A percentile compares a stretch with the other conserved stretches of the same genome.
These are phyloP conservation scores for Corynascus novoguineensis DNA, from an alignment of 495 filamentous ascomycete species.

Conservation along the genomic window DNA sequence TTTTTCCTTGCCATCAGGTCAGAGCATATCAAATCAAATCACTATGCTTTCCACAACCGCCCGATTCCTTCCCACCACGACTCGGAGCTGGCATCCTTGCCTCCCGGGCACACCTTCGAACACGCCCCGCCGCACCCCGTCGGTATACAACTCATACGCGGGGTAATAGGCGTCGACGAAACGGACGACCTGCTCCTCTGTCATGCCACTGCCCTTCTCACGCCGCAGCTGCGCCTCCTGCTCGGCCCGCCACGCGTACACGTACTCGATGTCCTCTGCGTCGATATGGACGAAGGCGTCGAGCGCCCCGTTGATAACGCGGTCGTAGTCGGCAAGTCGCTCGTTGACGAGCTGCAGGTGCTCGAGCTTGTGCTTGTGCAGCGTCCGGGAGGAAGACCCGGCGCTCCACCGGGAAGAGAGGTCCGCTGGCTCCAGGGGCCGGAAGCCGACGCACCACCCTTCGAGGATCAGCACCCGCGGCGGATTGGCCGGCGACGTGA, in stretches of 20 bases:
- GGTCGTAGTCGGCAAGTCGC: conserved; percentile 62
- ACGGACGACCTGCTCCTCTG: conserved; percentile 44
- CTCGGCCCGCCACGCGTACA: conserved; percentile 83
- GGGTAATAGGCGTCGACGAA: conserved; percentile 57
- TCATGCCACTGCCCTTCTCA: conserved; percentile 62
- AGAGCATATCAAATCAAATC: conserved; percentile 38
- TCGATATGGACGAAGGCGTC: conserved; percentile 88
- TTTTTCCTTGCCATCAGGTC: not conserved
- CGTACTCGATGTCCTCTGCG: conserved; percentile 65
- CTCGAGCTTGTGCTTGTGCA: conserved; percentile 56
- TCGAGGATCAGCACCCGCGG: conserved; percentile 75
- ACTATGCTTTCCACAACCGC: conserved; percentile 53
- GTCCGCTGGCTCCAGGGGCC: conserved; percentile 53
- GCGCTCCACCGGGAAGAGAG: conserved; percentile 51
- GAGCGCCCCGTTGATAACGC: conserved; percentile 59
- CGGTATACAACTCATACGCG: conserved; percentile 68
- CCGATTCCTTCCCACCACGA: conserved; percentile 65
- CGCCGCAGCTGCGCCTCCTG: conserved; percentile 67
- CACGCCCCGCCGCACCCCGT: conserved; percentile 57
- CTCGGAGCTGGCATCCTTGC: conserved; percentile 56
- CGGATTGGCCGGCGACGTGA: conserved; percentile 19
- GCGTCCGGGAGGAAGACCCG: conserved; percentile 31
- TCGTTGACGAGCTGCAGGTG: conserved; percentile 71
- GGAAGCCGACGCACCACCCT: conserved; percentile 90
- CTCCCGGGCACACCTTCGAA: conserved; percentile 42